Evolutionary conservation across 78 protist genomes (phyloP).

Genomic region (Dictyostelium purpureum): DNA sequence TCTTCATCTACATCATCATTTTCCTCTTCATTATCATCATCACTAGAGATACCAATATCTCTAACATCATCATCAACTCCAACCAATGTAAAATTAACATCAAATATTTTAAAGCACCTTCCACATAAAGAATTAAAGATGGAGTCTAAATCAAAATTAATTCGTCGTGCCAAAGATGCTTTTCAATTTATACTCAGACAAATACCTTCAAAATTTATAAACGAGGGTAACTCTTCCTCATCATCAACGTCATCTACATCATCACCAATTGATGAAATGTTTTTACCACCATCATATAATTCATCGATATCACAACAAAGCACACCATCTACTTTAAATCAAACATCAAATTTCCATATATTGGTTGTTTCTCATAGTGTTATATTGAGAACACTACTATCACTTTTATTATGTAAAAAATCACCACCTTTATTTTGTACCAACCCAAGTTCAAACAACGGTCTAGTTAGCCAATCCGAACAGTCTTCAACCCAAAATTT

Average conservation of each 20-base stretch:
- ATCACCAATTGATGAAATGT: neutral
- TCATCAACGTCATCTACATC: neutral
- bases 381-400: constrained; percentile 23
- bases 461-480: constrained; percentile 24
- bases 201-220: constrained; percentile 37
- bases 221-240: neutral
- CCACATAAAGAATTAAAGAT: constrained; percentile 69
- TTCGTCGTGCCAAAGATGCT: constrained; percentile 65
- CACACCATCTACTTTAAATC: too few relatives aligned
- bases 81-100: constrained; percentile 9
- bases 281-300: too few relatives aligned
- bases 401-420: constrained; percentile 45
- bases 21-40: neutral
- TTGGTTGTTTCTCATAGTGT: constrained; percentile 60
- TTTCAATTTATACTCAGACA: constrained; percentile 66
- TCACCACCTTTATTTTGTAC: constrained; percentile 4
- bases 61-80: neutral
- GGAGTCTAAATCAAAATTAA: constrained; percentile 59
- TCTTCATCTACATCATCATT: neutral
- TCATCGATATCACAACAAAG: too few relatives aligned
- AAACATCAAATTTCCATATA: constrained; percentile 27
- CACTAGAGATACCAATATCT: neutral
- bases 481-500: constrained; percentile 42
- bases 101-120: constrained; percentile 49
- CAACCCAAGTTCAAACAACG: neutral